Conservation (phyloP, 805 yeast genomes). For the Yamadazyma akitaensis region DNA sequence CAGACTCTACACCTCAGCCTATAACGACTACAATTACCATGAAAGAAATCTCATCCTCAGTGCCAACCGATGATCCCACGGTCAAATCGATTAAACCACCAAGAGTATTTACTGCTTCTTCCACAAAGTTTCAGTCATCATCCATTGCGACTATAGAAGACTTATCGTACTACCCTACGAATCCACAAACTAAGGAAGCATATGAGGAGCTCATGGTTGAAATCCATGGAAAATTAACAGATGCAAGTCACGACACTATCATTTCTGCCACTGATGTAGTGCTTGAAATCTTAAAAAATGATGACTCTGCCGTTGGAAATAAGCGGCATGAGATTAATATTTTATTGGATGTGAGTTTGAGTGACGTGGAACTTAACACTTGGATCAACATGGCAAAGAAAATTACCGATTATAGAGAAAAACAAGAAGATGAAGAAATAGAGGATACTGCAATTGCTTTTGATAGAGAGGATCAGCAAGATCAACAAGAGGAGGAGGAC, state of each 20-base stretch:
- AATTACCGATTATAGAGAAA: slow-evolving; percentile 47
- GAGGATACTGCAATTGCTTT: slow-evolving; percentile 39
- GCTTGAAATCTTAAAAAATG: slow-evolving; percentile 50
- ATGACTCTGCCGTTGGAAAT: slow-evolving; percentile 34
- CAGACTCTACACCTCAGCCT: slow-evolving; percentile 63
- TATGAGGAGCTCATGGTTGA: slow-evolving; percentile 60
- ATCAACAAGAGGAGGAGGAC: slow-evolving; percentile 21
- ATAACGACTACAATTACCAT: slow-evolving; percentile 65
- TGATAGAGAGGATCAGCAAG: slow-evolving; percentile 24
- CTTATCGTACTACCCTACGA: slow-evolving; percentile 61
- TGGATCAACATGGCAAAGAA: slow-evolving; percentile 41
- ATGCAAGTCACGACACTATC: slow-evolving; percentile 71
- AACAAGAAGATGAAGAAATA: slow-evolving; percentile 19
- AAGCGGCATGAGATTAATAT: slow-evolving; percentile 51
- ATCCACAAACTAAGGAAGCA: slow-evolving; percentile 45
- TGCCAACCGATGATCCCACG: slow-evolving; percentile 12
- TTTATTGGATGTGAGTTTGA: slow-evolving; percentile 38
- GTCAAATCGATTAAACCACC: neutral
- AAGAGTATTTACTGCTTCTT: neutral
- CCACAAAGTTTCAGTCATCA: slow-evolving; percentile 7
- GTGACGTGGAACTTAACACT: slow-evolving; percentile 45
- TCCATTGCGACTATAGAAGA: slow-evolving; percentile 34
- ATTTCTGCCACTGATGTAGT: slow-evolving; percentile 69
- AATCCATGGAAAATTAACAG: slow-evolving; percentile 59
- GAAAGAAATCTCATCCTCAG: slow-evolving; percentile 63